Conservation (phyloP, 768 basidiomycete genomes). For the Rhizopogon vinicolor region DNA sequence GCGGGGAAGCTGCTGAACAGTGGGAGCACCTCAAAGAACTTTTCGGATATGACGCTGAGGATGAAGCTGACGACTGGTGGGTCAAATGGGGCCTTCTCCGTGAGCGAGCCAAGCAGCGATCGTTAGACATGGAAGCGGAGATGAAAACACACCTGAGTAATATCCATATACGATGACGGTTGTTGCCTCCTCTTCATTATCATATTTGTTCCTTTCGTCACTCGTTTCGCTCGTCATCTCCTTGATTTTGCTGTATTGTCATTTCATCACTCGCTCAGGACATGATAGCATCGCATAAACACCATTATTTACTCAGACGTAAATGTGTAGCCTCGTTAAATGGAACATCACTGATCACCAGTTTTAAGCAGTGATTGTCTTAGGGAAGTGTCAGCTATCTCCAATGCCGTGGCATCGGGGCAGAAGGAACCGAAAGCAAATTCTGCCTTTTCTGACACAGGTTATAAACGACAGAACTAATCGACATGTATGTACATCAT, state of each 20-base stretch:
- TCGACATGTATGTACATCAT: too few species aligned
- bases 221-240: background rate
- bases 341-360: background rate
- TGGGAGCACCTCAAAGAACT: conserved; percentile 52
- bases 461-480: too few species aligned
- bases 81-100: conserved; percentile 48
- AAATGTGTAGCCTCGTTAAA: background rate
- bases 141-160: conserved; percentile 7
- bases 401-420: too few species aligned
- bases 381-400: background rate
- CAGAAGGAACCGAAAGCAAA: too few species aligned
- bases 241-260: background rate
- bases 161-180: background rate
- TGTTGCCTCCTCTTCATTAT: background rate
- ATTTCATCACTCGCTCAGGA: background rate
- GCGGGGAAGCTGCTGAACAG: conserved; percentile 18
- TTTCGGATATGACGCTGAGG: conserved; percentile 47
- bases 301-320: background rate
- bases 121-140: conserved; percentile 9
- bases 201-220: background rate
- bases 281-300: background rate
- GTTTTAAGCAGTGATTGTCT: background rate
- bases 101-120: conserved; percentile 29
- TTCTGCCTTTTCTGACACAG: too few species aligned
- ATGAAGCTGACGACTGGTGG: conserved; percentile 65